phyloP scores from a whole-genome alignment of 2,329 filamentous ascomycete species.

The Capronia coronata region DNA sequence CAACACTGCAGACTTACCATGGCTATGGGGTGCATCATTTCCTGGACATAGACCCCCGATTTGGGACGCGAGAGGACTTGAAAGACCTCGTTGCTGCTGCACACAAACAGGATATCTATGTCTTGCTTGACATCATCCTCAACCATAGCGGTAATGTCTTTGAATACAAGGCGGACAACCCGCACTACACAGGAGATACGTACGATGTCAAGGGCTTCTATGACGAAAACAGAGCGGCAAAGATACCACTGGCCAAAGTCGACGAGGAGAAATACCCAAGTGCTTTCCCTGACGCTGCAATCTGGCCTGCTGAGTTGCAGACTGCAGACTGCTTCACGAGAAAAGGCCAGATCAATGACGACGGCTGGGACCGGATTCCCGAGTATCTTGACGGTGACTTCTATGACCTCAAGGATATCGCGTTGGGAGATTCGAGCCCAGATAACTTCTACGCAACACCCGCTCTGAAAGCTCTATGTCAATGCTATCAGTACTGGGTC shows the following conservation, averaged over 20 bases:
- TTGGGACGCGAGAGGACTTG: slow-evolving; percentile 12
- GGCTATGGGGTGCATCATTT: slow-evolving; percentile 15
- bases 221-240: slow-evolving; percentile 5
- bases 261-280: background rate
- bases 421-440: slow-evolving; percentile 5
- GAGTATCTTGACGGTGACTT: slow-evolving; percentile 18
- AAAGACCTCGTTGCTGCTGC: slow-evolving; percentile 8
- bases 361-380: slow-evolving; percentile 12
- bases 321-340: slow-evolving; percentile 8
- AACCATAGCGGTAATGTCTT: slow-evolving; percentile 14
- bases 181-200: slow-evolving; percentile 9
- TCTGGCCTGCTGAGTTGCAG: slow-evolving; percentile 13
- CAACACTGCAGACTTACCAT: slow-evolving; percentile 12
- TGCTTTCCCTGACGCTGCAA: slow-evolving; percentile 9
- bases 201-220: slow-evolving; percentile 12
- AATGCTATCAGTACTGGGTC: slow-evolving; percentile 18
- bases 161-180: slow-evolving; percentile 8
- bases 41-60: slow-evolving; percentile 11
- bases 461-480: slow-evolving; percentile 5
- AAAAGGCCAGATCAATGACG: slow-evolving; percentile 14
- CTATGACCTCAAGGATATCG: slow-evolving; percentile 14
- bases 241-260: slow-evolving; percentile 10
- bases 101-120: slow-evolving; percentile 11
- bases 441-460: slow-evolving; percentile 9
- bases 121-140: slow-evolving; percentile 15